A percentile compares a stretch with the other conserved stretches of the same genome.
phyloP scores from a whole-genome alignment of 345 rosid genomes.

The Heritiera fomes region DNA sequence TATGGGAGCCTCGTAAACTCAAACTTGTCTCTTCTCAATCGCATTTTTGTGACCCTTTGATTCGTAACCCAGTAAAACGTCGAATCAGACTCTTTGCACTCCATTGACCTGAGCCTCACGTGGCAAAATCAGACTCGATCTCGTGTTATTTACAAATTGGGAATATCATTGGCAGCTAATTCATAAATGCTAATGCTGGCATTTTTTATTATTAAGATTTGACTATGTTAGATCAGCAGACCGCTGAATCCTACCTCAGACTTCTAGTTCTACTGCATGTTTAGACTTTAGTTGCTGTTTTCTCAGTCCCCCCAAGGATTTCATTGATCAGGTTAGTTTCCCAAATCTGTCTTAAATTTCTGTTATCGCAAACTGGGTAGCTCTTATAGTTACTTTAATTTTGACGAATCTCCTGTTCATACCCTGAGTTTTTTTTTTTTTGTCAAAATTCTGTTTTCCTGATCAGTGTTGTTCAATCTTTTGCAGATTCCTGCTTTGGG shows the following conservation, averaged over 20 bases:
- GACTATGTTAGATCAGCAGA: not conserved
- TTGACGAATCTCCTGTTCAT: not conserved
- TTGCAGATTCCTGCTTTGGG: slow-evolving; percentile 30
- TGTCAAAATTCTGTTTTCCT: not conserved
- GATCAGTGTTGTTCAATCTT: not conserved
- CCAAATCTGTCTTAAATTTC: not conserved
- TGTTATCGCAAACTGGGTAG: not conserved
- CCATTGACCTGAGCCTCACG: not conserved
- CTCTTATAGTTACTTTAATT: not conserved
- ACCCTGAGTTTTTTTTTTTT: not conserved
- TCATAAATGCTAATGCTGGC: not conserved
- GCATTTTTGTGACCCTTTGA: not conserved
- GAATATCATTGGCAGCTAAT: not conserved
- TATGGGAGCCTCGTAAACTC: not conserved
- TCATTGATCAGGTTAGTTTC: slow-evolving; percentile 3
- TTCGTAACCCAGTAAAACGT: not conserved
- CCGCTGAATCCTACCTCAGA: not conserved
- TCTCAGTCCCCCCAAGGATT: not conserved
- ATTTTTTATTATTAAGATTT: not conserved
- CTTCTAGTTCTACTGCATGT: not conserved
- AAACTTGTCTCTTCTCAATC: not conserved
- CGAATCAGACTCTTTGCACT: not conserved
- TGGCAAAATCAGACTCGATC: not conserved
- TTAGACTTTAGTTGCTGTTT: not conserved
- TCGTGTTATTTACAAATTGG: not conserved